A percentile compares a stretch with the other conserved stretches of the same genome.
phyloP scores from a whole-genome alignment of 495 filamentous ascomycete genomes.

The Endocarpon pusillum region DNA sequence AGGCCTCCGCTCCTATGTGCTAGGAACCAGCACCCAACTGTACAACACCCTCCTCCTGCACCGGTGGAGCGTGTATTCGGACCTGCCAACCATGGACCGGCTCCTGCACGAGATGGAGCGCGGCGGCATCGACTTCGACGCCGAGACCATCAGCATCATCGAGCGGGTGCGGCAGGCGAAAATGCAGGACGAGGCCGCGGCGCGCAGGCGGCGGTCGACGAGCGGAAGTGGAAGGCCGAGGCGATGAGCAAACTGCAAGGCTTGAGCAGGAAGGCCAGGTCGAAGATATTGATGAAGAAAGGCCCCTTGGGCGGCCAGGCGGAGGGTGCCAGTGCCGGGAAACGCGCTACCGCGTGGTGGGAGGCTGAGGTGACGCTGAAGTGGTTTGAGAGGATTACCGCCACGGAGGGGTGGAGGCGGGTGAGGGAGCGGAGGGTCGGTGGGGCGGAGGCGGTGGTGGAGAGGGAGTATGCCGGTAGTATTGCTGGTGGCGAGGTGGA shows the following conservation, averaged over 20 bases:
- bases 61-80: conserved; percentile 43
- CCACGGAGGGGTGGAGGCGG: no score
- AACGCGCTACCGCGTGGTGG: no score
- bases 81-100: conserved; percentile 41
- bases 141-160: conserved; percentile 21
- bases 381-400: no score
- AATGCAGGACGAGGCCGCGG: conserved; percentile 2
- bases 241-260: not conserved
- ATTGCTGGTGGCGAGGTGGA: no score
- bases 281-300: no score
- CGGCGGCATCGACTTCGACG: conserved; percentile 44
- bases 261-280: not conserved
- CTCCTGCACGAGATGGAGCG: conserved; percentile 64
- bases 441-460: no score
- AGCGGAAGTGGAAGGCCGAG: not conserved
- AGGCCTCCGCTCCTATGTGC: conserved; percentile 49
- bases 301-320: no score
- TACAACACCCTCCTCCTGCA: conserved; percentile 58
- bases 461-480: no score
- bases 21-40: conserved; percentile 53
- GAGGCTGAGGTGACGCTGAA: no score
- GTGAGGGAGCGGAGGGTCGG: no score
- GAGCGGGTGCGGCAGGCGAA: not conserved
- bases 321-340: no score
- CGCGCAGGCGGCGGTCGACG: conserved; percentile 20